A percentile compares a stretch with the other conserved stretches of the same genome.
Conservation (phyloP, 257 asterid genomes). For the Eustoma russellianum region DNA sequence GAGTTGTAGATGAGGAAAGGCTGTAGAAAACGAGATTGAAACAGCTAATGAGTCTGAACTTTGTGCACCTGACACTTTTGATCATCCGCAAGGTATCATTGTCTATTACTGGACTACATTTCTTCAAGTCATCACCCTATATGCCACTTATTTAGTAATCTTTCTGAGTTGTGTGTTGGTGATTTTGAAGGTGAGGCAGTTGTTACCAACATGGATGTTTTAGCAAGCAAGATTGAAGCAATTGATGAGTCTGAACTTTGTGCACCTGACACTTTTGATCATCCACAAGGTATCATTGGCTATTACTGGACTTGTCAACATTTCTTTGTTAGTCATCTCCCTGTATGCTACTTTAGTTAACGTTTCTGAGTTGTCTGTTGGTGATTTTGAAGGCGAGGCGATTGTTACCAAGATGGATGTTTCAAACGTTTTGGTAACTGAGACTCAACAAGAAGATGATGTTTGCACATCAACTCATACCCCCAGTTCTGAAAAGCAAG, state of each 20-base stretch:
- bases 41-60: conserved; percentile 27
- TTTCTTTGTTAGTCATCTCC: not conserved
- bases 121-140: not conserved
- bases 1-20: conserved; percentile 26
- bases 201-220: conserved; percentile 20
- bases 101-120: conserved; percentile 6
- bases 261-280: conserved; percentile 60
- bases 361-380: too few species aligned
- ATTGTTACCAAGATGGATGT: conserved; percentile 18
- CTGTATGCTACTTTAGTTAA: not conserved
- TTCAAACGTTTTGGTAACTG: conserved; percentile 30
- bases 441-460: conserved; percentile 55
- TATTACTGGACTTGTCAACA: not conserved
- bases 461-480: conserved; percentile 21
- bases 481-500: conserved; percentile 40
- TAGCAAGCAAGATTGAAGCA: conserved; percentile 25
- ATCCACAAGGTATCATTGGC: conserved; percentile 40
- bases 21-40: conserved; percentile 24
- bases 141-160: not conserved
- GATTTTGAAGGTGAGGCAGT: conserved; percentile 21
- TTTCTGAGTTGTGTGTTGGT: too few species aligned
- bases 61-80: conserved; percentile 56
- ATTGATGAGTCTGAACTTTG: conserved; percentile 28
- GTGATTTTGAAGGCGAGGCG: conserved; percentile 14
- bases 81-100: conserved; percentile 45